phyloP scores from a whole-genome alignment of 208 protist genomes.

The Blastocrithidia nonstop region DNA sequence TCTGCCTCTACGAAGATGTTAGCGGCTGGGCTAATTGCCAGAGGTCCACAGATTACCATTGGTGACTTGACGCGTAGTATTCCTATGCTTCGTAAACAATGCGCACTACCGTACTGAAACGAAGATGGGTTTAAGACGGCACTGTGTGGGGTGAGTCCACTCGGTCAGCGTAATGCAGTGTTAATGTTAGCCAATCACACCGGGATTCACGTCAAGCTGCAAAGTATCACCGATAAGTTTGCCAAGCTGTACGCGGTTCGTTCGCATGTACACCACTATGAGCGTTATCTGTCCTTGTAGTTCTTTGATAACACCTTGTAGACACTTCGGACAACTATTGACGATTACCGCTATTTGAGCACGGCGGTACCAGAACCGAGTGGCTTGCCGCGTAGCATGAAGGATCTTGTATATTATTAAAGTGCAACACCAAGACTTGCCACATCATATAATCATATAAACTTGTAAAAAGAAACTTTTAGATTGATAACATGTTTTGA shows the following conservation, averaged over 20 bases:
- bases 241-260: slow-evolving; percentile 80
- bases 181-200: slow-evolving; percentile 90
- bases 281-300: slow-evolving; percentile 54
- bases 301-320: slow-evolving; percentile 73
- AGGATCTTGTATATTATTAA: slow-evolving; percentile 68
- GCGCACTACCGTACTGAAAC: slow-evolving; percentile 91
- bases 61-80: slow-evolving; percentile 89
- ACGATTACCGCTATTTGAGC: slow-evolving; percentile 76
- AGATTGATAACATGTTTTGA: no score
- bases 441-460: neutral
- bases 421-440: no score
- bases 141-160: slow-evolving; percentile 82
- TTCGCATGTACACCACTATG: slow-evolving; percentile 92
- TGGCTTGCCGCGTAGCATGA: slow-evolving; percentile 58
- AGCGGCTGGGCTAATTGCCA: slow-evolving; percentile 81
- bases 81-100: slow-evolving; percentile 40
- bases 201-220: slow-evolving; percentile 69
- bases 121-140: slow-evolving; percentile 95
- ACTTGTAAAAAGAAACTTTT: no score
- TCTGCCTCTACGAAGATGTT: slow-evolving; percentile 33
- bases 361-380: slow-evolving; percentile 13
- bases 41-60: slow-evolving; percentile 84
- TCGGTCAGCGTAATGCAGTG: slow-evolving; percentile 82
- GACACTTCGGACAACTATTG: slow-evolving; percentile 49
- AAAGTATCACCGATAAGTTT: slow-evolving; percentile 68